Percentiles rank a stretch among this genome's conserved stretches.
phyloP scores from a whole-genome alignment of 2,329 filamentous ascomycete species.

The Ophiosphaerella narmari region DNA sequence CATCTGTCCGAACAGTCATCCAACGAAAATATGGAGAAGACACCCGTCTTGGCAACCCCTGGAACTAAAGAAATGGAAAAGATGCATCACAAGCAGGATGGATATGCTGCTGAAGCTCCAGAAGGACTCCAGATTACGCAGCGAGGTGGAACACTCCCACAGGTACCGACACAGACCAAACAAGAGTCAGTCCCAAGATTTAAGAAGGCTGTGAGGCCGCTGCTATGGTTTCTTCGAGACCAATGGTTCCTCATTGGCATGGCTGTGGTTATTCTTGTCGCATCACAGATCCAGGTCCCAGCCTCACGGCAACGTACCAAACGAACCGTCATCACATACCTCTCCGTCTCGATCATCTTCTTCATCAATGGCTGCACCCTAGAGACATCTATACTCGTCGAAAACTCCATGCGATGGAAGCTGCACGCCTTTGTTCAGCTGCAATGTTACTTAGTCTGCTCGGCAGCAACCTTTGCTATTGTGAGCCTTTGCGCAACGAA shows the following conservation, averaged over 20 bases:
- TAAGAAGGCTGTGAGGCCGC: slow-evolving; percentile 9
- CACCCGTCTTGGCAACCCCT: too few relatives aligned
- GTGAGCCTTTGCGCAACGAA: slow-evolving; percentile 58
- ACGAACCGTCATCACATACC: slow-evolving; percentile 64
- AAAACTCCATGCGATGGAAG: slow-evolving; percentile 69
- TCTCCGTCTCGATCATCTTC: slow-evolving; percentile 71
- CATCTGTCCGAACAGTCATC: too few relatives aligned
- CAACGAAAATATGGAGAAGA: too few relatives aligned
- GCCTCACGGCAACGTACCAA: slow-evolving; percentile 58
- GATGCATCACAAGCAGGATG: background rate
- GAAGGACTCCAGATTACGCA: background rate
- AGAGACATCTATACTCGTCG: slow-evolving; percentile 63
- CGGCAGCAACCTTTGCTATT: slow-evolving; percentile 63
- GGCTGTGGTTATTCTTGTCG: slow-evolving; percentile 57
- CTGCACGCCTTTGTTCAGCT: slow-evolving; percentile 70
- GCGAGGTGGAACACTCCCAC: too few relatives aligned
- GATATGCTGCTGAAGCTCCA: background rate
- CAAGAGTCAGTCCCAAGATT: background rate
- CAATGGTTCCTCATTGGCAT: slow-evolving; percentile 71
- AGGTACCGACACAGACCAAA: background rate
- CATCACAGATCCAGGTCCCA: slow-evolving; percentile 61
- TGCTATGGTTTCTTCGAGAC: slow-evolving; percentile 52
- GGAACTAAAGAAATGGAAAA: background rate
- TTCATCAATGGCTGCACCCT: slow-evolving; percentile 73
- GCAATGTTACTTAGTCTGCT: slow-evolving; percentile 69